A percentile compares a stretch with the other conserved stretches of the same genome.
phyloP scores from a whole-genome alignment of 176 grass and related monocot genomes.

The Elymus sibiricus region DNA sequence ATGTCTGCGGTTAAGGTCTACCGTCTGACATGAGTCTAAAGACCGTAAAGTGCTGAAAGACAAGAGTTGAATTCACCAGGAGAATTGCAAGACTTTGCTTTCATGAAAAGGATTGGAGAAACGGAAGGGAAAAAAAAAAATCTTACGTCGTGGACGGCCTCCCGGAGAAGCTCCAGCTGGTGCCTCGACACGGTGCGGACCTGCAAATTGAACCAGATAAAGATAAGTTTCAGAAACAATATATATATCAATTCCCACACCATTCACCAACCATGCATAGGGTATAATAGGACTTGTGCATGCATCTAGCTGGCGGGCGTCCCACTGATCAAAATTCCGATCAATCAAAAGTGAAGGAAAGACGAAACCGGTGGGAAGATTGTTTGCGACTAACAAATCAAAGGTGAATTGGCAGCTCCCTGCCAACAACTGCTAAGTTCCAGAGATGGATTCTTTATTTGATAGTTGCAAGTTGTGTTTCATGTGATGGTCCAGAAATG shows the following conservation, averaged over 20 bases:
- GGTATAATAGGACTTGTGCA: too few relatives aligned
- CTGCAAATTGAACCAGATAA: slow-evolving; percentile 15
- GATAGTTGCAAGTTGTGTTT: too few relatives aligned
- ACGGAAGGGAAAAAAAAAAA: background rate
- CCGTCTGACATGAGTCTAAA: too few relatives aligned
- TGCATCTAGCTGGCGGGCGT: too few relatives aligned
- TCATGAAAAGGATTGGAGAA: background rate
- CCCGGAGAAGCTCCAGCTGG: slow-evolving; percentile 58
- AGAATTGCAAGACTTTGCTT: background rate
- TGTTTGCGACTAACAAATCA: too few relatives aligned
- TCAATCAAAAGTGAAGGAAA: too few relatives aligned
- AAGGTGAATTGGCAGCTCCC: background rate
- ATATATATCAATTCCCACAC: background rate
- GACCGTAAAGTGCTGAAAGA: too few relatives aligned
- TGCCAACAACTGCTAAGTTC: background rate
- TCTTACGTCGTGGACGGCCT: slow-evolving; percentile 72
- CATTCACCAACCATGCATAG: background rate
- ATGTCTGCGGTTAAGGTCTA: too few relatives aligned
- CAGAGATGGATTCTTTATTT: background rate
- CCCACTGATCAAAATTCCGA: too few relatives aligned
- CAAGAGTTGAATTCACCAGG: background rate
- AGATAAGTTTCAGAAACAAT: background rate
- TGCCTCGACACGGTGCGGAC: slow-evolving; percentile 46
- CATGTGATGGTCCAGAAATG: too few relatives aligned
- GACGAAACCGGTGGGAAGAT: too few relatives aligned